These are phyloP conservation scores for Suhomyces pyralidae DNA, from an alignment of 805 yeast genomes.

Conservation along the genomic window DNA sequence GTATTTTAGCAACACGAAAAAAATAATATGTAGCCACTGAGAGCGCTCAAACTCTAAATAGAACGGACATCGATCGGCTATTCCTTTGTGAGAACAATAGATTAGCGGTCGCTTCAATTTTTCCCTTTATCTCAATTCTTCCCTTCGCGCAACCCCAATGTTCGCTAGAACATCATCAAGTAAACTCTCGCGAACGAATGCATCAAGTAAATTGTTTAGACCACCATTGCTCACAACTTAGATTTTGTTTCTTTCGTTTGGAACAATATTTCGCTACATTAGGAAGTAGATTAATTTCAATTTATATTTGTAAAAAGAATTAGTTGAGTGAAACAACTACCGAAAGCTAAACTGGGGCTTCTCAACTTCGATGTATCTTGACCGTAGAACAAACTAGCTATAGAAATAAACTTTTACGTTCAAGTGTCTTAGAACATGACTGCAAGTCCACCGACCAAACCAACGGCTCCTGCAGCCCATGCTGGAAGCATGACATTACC, in stretches of 20 bases:
- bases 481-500: conserved; percentile 8
- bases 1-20: not conserved
- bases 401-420: not conserved
- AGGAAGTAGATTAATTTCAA: not conserved
- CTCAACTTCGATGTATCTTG: not conserved
- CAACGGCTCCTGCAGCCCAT: conserved; percentile 9
- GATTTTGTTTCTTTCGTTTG: not conserved
- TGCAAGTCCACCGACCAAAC: conserved; percentile 10
- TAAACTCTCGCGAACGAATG: not conserved
- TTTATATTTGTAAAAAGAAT: not conserved
- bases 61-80: not conserved
- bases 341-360: not conserved
- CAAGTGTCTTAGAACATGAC: conserved; percentile 9
- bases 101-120: not conserved
- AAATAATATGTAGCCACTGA: not conserved
- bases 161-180: not conserved
- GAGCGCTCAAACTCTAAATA: not conserved
- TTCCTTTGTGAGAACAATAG: not conserved
- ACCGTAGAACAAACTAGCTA: not conserved
- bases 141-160: not conserved
- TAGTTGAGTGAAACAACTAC: not conserved
- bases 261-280: not conserved
- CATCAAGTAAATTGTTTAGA: not conserved
- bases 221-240: not conserved
- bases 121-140: not conserved